These are phyloP conservation scores for Diaporthe ilicicola DNA, from an alignment of 2,329 filamentous ascomycete species.

Conservation along the genomic window DNA sequence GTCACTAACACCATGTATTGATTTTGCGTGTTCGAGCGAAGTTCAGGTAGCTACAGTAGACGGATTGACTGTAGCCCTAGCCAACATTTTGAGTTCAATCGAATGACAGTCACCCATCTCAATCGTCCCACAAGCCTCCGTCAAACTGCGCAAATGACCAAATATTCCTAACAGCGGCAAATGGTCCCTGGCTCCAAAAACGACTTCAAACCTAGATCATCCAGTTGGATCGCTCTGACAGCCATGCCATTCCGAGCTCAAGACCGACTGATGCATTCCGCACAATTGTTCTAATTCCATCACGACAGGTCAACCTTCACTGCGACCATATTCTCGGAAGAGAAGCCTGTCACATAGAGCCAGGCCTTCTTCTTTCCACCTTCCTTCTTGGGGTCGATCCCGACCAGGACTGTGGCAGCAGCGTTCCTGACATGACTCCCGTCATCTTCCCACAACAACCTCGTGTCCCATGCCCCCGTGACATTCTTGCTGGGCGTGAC, in stretches of 20 bases:
- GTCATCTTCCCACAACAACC: constrained; percentile 66
- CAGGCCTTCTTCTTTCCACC: constrained; percentile 57
- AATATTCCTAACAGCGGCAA: no score
- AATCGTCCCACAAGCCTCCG: no score
- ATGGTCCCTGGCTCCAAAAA: no score
- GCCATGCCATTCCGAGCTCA: neutral
- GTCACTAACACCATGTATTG: no score
- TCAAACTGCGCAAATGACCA: no score
- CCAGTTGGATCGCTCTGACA: neutral
- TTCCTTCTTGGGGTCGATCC: constrained; percentile 56
- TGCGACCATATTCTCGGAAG: constrained; percentile 57
- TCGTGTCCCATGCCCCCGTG: constrained; percentile 49
- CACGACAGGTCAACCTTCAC: constrained; percentile 58
- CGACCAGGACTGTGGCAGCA: constrained; percentile 62
- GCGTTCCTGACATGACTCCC: constrained; percentile 57
- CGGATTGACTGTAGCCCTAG: no score
- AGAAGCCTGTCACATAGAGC: constrained; percentile 66
- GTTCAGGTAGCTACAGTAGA: no score
- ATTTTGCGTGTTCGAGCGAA: no score
- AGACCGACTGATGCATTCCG: neutral
- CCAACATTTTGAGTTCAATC: no score
- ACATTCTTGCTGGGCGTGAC: constrained; percentile 32
- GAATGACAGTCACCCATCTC: no score
- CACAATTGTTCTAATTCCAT: neutral
- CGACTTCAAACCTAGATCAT: no score